Percentiles rank a stretch among this genome's conserved stretches.
These are phyloP conservation scores for Quercus mongolica DNA, from an alignment of 306 rosid genomes.

Conservation along the genomic window DNA sequence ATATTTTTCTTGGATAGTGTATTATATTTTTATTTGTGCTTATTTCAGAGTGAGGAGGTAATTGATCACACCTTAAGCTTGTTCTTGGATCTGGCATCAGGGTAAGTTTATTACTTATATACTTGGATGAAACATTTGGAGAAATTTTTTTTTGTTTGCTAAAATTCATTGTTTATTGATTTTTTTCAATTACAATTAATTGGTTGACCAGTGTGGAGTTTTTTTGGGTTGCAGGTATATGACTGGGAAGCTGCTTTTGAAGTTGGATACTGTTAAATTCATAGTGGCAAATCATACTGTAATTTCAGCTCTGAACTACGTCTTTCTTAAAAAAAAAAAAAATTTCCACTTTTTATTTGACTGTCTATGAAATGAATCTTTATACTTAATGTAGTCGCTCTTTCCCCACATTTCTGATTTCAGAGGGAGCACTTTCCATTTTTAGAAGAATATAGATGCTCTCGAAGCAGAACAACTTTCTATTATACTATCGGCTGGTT, in stretches of 20 bases:
- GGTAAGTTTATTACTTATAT: constrained; percentile 49
- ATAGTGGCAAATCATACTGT: constrained; percentile 95
- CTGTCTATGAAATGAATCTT: not conserved
- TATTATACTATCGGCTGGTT: constrained; percentile 91
- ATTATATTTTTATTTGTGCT: constrained; percentile 18
- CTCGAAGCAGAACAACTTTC: constrained; percentile 92
- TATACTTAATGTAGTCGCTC: constrained; percentile 20
- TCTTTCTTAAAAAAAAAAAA: not conserved
- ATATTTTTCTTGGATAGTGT: not conserved
- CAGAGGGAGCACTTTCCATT: constrained; percentile 96
- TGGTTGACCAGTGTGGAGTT: not conserved
- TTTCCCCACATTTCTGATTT: constrained; percentile 18
- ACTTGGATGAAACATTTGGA: constrained; percentile 12
- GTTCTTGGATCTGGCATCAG: constrained; percentile 97
- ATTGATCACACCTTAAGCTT: constrained; percentile 92
- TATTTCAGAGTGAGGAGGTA: constrained; percentile 90
- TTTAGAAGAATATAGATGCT: constrained; percentile 81
- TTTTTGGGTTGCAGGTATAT: constrained; percentile 57
- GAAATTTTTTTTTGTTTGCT: constrained; percentile 15
- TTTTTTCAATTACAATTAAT: not conserved
- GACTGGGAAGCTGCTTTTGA: constrained; percentile 97
- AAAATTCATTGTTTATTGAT: constrained; percentile 1
- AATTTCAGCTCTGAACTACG: constrained; percentile 11
- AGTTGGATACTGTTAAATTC: constrained; percentile 90
- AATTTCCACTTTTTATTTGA: constrained; percentile 2